Base-by-base conservation (phyloP, 2,329 filamentous ascomycete species). In the Phialophora tarda region DNA sequence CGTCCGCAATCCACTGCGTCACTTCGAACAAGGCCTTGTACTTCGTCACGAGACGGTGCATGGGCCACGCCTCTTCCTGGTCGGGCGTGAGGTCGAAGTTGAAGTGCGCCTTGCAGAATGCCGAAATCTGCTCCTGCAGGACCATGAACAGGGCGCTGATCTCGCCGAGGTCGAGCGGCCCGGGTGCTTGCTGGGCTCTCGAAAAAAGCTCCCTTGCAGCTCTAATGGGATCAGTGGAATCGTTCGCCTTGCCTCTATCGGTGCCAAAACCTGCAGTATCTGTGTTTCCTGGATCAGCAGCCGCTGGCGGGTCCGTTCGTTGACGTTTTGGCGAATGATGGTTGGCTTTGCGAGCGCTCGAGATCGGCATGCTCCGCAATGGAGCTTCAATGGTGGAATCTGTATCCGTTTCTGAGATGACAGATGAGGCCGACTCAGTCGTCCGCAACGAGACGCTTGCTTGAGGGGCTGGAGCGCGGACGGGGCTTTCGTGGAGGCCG, bases 1-100 rank as follows among this genome's bases (percentile, higher is more conserved):
- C 68, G 23, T 71, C 67, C 4, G 67, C 69, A 6, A 72, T 68
- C 24, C 44, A 68, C 34, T 54, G 41, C 17, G 65, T 59, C 17
- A 64, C 63, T 6, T 44, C 50, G 41, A 62, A 65, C 28, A 70
- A 30, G 4, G 54, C 28, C 30, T 54, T 10, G 48, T 69, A 66
- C 26, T 65, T 53, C 24, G 32, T 59, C 7, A 34, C 55, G 11
- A 68, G 51, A 2, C 48, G 51, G 28, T 69, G 64, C 62, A 71
- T n/a, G 7, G 69, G 67, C 69, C 69, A 71, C 3, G 47, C 67
- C 3, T 55, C 54, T 41, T 62, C 21, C 32, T 69, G 53, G 17
- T 64, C 60, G 2, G 50, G 38, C 5, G 63, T 66, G 54, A 71
- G 55, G 2, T 69, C 47, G 61, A 65, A 71, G 34, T 51, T 44